phyloP scores from a whole-genome alignment of 1,284 basidiomycete genomes.

The Pascua guehoae region DNA sequence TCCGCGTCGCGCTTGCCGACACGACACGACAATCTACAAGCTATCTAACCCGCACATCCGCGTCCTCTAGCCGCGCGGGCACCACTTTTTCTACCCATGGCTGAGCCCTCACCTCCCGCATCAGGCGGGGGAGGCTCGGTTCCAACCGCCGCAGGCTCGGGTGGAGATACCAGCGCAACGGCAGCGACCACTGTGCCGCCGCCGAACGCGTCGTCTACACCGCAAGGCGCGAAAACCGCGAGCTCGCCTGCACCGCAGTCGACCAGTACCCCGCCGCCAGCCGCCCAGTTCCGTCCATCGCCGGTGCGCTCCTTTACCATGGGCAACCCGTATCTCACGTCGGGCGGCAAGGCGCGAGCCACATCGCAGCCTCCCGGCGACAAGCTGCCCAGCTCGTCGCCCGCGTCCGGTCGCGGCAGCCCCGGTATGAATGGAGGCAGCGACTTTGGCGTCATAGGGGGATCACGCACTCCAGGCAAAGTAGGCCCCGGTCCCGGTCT shows the following conservation, averaged over 20 bases:
- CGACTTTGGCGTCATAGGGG: slow-evolving; percentile 44
- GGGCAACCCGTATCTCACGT: slow-evolving; percentile 19
- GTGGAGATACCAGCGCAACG: background rate
- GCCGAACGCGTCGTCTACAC: too few species aligned
- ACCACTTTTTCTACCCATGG: slow-evolving; percentile 4
- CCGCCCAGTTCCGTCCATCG: slow-evolving; percentile 12
- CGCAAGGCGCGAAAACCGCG: too few species aligned
- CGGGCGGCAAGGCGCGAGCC: slow-evolving; percentile 30
- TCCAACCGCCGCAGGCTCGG: background rate
- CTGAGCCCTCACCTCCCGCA: slow-evolving; percentile 8
- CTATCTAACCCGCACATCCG: background rate
- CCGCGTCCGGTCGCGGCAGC: slow-evolving; percentile 34
- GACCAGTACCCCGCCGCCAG: slow-evolving; percentile 6
- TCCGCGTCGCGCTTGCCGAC: too few species aligned
- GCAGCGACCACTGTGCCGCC: background rate
- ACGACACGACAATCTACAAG: too few species aligned
- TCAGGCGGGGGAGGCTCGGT: background rate
- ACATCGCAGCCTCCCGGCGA: slow-evolving; percentile 43
- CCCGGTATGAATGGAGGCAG: slow-evolving; percentile 20
- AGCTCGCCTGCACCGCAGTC: background rate
- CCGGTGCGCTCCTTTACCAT: slow-evolving; percentile 19
- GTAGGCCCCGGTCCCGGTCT: background rate
- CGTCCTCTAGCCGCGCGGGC: slow-evolving; percentile 4
- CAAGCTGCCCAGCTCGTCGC: slow-evolving; percentile 30
- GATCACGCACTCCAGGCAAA: slow-evolving; percentile 27